phyloP scores from a whole-genome alignment of 2,329 filamentous ascomycete species.

The Colletotrichum godetiae region DNA sequence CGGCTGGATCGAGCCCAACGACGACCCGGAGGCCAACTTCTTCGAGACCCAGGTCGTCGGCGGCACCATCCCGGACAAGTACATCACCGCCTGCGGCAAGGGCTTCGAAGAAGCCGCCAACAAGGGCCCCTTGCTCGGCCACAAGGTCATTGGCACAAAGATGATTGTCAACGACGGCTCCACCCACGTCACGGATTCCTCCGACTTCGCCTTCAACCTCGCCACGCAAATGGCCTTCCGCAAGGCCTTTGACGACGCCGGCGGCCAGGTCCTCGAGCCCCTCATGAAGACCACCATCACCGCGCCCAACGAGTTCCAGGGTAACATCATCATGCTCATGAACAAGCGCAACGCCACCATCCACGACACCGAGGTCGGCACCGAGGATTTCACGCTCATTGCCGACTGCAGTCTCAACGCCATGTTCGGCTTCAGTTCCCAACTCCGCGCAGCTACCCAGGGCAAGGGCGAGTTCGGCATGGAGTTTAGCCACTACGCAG shows the following conservation, averaged over 20 bases:
- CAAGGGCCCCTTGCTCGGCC: slow-evolving; percentile 91
- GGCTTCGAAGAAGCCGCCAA: slow-evolving; percentile 87
- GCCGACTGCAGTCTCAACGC: slow-evolving; percentile 94
- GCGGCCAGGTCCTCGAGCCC: slow-evolving; percentile 89
- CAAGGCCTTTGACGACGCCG: slow-evolving; percentile 86
- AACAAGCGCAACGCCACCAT: slow-evolving; percentile 98
- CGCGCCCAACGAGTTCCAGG: slow-evolving; percentile 96
- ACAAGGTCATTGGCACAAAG: slow-evolving; percentile 87
- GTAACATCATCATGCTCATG: slow-evolving; percentile 91
- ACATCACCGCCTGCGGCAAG: slow-evolving; percentile 92
- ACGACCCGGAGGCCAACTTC: slow-evolving; percentile 76
- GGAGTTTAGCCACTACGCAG: slow-evolving; percentile 97
- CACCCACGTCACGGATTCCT: slow-evolving; percentile 97
- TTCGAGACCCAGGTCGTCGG: slow-evolving; percentile 92
- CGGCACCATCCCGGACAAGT: slow-evolving; percentile 95
- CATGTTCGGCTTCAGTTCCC: slow-evolving; percentile 97
- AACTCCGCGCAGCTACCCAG: slow-evolving; percentile 92
- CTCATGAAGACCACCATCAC: slow-evolving; percentile 99
- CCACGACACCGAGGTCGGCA: slow-evolving; percentile 92
- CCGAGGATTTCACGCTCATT: slow-evolving; percentile 92
- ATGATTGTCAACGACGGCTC: slow-evolving; percentile 98
- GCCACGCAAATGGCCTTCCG: slow-evolving; percentile 97
- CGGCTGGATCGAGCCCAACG: slow-evolving; percentile 90
- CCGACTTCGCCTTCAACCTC: slow-evolving; percentile 94
- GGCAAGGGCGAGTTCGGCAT: slow-evolving; percentile 99